Evolutionary conservation across 192 early-diverging fungal genomes (phyloP), one percentile per base, ranked within the genome.

Genomic region (Glomus cerebriforme): DNA sequence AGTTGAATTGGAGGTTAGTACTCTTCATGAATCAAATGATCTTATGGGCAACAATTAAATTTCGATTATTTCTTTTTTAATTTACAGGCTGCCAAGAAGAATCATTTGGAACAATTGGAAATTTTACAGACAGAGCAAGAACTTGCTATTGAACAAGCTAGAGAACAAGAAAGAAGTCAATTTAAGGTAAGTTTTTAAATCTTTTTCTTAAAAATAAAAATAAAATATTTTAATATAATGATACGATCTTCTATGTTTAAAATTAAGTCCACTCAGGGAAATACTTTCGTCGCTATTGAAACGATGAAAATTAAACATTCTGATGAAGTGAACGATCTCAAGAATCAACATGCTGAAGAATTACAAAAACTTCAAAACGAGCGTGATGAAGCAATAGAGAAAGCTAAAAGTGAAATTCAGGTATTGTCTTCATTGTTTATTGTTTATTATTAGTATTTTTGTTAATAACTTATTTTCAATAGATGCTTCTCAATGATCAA

Each of bases 291-390:
- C 58, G 63, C 65, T 5, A 29, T 78, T 22, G 59, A 78, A 66
- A 10, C 37, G 19, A 24, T 78, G 3, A 78, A 63, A 31, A 13
- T 67, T 1, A 19, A 67, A 35, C 63, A 78, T 66, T 19, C 15
- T n/a, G 45, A 67, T 10, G 76, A 78, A 54, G 3, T 78, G 1
- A 60, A 24, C 3, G 64, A 78, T 34, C n/a, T 67, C 19, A 26
- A 78, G 59, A 15, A 27, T 1, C 5, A 9, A 2, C 65, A 78
- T 67, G 27, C 17, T 12, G 15, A 59, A 26, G 24, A 47, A 35
- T 78, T 78, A 66, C 27, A 78, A 78, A 43, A 78, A 47, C 43
- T 67, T 31, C 2, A 67, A 29, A 15, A 65, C 26, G 76, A 29
- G 15, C 60, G 34, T 26, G 76, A 78, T 1, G 29, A 34, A 13